These are phyloP conservation scores for Hanseniaspora valbyensis DNA, from an alignment of 805 yeast genomes.

Conservation along the genomic window DNA sequence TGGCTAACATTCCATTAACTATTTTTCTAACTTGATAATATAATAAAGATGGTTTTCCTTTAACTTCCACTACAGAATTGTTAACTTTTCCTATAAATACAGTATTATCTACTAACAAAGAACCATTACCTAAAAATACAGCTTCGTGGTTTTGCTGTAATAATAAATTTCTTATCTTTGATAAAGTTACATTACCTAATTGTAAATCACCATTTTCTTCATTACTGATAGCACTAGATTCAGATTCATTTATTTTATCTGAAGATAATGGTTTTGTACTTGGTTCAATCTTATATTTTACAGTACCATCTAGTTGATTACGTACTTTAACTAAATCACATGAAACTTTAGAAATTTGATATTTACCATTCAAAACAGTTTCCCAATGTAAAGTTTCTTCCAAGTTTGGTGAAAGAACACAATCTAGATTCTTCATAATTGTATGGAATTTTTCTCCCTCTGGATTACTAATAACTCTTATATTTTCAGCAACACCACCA, in stretches of 20 bases:
- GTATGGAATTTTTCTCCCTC: slow-evolving; percentile 40
- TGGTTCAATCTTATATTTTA: slow-evolving; percentile 21
- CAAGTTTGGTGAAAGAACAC: slow-evolving; percentile 56
- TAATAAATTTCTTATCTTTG: slow-evolving; percentile 62
- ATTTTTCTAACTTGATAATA: slow-evolving; percentile 68
- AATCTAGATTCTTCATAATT: slow-evolving; percentile 45
- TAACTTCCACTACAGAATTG: slow-evolving; percentile 75
- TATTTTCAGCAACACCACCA: slow-evolving; percentile 17
- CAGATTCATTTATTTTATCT: slow-evolving; percentile 24
- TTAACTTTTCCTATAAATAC: slow-evolving; percentile 67
- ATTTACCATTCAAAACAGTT: slow-evolving; percentile 57
- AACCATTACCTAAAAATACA: slow-evolving; percentile 88
- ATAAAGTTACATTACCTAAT: slow-evolving; percentile 79
- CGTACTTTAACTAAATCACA: slow-evolving; percentile 35
- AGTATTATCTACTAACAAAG: slow-evolving; percentile 68
- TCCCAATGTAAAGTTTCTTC: slow-evolving; percentile 69
- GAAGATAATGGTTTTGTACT: slow-evolving; percentile 25
- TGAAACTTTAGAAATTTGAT: slow-evolving; percentile 66
- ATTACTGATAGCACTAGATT: slow-evolving; percentile 32
- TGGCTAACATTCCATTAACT: slow-evolving; percentile 65
- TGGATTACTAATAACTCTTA: slow-evolving; percentile 33
- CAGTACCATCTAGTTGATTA: slow-evolving; percentile 15
- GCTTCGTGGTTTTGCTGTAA: slow-evolving; percentile 52
- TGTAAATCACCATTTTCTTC: slow-evolving; percentile 11
- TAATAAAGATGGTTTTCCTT: slow-evolving; percentile 63